A percentile compares a stretch with the other conserved stretches of the same genome.
Evolutionary conservation across 2,329 filamentous ascomycete genomes (phyloP).

Genomic region (Phyllosticta citribraziliensis): DNA sequence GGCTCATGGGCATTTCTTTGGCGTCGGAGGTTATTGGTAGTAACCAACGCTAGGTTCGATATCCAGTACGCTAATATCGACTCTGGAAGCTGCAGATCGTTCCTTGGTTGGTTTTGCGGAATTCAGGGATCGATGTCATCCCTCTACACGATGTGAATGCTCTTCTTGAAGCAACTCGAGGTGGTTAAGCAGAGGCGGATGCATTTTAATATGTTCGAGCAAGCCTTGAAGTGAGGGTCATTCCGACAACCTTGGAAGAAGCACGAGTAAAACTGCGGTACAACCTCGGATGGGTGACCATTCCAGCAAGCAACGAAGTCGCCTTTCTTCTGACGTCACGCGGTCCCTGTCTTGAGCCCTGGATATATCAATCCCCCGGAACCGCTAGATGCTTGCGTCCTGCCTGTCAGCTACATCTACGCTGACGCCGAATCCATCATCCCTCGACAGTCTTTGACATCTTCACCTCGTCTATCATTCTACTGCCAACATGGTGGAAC

Average conservation of each 20-base stretch:
- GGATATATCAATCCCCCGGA: background rate
- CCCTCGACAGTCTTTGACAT: background rate
- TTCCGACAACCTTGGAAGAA: too few relatives aligned
- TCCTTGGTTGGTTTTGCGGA: background rate
- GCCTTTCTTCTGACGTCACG: background rate
- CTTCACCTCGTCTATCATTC: background rate
- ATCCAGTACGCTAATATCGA: constrained; percentile 1
- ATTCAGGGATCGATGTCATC: background rate
- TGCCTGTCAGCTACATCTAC: background rate
- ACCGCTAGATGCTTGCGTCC: background rate
- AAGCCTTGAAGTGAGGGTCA: background rate
- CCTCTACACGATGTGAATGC: background rate
- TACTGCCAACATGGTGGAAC: background rate
- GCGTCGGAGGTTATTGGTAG: constrained; percentile 3
- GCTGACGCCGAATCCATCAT: background rate
- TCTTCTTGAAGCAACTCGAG: background rate
- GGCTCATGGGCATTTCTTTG: constrained; percentile 9
- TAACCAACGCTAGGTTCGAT: constrained; percentile 2
- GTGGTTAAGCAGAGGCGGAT: background rate
- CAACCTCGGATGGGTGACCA: background rate
- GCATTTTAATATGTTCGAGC: background rate
- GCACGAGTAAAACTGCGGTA: background rate
- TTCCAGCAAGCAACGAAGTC: background rate
- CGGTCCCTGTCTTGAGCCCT: background rate
- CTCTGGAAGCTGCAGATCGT: background rate